Evolutionary conservation across 139 green algal genomes (phyloP).

Genomic region (Coelastrella sp.): DNA sequence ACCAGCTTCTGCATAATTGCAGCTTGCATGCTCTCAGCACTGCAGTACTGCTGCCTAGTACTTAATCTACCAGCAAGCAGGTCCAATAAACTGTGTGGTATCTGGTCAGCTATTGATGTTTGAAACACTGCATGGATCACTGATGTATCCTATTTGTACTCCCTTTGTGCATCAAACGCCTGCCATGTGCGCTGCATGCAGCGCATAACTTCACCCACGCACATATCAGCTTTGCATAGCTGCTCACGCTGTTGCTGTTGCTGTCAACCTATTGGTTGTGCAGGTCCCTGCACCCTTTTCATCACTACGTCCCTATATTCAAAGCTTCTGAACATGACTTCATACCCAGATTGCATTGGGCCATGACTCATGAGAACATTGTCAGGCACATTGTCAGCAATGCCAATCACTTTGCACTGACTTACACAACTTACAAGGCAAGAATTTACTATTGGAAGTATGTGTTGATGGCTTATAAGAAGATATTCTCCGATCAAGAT

Average conservation of each 20-base stretch:
- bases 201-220: neutral
- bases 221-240: neutral
- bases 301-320: constrained; percentile 42
- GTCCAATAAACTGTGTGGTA: too few species aligned
- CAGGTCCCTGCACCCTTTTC: constrained; percentile 30
- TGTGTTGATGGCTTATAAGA: constrained; percentile 15
- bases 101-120: too few species aligned
- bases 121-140: too few species aligned
- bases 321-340: constrained; percentile 23
- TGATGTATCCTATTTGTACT: neutral
- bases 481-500: constrained; percentile 11
- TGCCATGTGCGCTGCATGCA: neutral
- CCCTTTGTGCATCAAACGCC: too few species aligned
- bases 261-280: neutral
- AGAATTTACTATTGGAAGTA: constrained; percentile 42
- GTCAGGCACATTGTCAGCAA: neutral
- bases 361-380: neutral
- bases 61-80: too few species aligned
- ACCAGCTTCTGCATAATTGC: too few species aligned
- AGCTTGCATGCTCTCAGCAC: too few species aligned
- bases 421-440: constrained; percentile 26
- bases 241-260: neutral
- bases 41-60: too few species aligned
- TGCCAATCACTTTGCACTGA: constrained; percentile 38
- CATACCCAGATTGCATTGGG: constrained; percentile 17